Evolutionary conservation across 768 basidiomycete species (phyloP), one percentile per base, ranked within the genome.

Genomic region (Mycena vulgaris): DNA sequence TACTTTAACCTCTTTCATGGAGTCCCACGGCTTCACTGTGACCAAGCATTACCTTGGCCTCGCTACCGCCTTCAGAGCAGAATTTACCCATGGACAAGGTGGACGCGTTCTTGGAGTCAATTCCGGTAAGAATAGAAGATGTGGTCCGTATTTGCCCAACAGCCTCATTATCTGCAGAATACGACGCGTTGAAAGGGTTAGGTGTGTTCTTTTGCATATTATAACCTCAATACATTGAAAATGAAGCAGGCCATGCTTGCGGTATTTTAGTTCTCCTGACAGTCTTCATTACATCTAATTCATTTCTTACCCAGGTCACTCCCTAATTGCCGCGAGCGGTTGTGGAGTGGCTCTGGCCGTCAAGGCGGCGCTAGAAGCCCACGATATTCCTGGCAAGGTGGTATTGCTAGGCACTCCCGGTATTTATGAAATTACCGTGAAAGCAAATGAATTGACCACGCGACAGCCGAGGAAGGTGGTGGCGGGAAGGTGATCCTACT

Each of bases 371-470:
- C 77, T 95, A 69, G 82, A 89, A 79, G 83, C 86, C 60, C 89
- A 90, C 77, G 81, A 89, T 74, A 83, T 92, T 49, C 74, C 89
- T 33, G 94, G 93, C 9, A 94, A 86, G 63, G 81, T 95, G 40
- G 82, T 95, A 65, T 84, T 95, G 28, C 85, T 95, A 11, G 94
- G 94, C 52, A 95, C 94, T 17, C 94, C 94, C 71, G 90, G 90
- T 90, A 81, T 72, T 74, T 65, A 53, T 63, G 25, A 59, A 40
- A 60, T 58, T 61, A 55, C 30, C 48, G n/a, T 21, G 17, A 45
- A 10, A 52, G 33, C 27, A 47, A 16, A 52, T 61, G 14, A 64
- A 60, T 70, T 75, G 8, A 76, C 31, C 71, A 53, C 13, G 58
- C 4, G 37, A 53, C 67, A 93, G 95, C 91, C 31, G 95, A 96